Conservation (phyloP, 306 rosid genomes). For the Corylus americana region DNA sequence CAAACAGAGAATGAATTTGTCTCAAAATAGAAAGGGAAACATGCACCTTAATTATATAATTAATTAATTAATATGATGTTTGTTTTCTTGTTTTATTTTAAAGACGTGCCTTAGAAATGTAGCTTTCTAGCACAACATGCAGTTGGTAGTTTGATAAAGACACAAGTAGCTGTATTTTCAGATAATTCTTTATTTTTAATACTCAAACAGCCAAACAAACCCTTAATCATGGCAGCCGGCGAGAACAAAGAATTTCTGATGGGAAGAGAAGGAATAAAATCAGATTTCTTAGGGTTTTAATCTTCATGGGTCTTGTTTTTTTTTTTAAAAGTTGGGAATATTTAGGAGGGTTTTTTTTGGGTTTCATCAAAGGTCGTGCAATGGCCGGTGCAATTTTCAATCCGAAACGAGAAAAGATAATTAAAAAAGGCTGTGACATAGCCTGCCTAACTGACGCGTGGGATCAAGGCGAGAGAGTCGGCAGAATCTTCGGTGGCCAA, state of each 20-base stretch:
- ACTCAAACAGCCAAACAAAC: too few species aligned
- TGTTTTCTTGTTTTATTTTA: not conserved
- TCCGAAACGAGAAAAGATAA: not conserved
- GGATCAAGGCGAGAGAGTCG: slow-evolving; percentile 38
- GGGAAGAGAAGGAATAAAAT: not conserved
- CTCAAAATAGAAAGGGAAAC: too few species aligned
- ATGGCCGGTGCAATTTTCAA: slow-evolving; percentile 58
- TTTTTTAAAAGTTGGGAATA: slow-evolving; percentile 21
- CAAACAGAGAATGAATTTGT: too few species aligned
- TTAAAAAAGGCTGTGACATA: not conserved
- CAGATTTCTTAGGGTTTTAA: not conserved
- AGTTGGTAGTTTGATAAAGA: slow-evolving; percentile 7
- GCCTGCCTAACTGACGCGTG: slow-evolving; percentile 44
- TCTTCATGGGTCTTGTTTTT: not conserved
- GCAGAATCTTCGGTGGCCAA: slow-evolving; percentile 38
- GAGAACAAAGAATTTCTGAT: slow-evolving; percentile 21
- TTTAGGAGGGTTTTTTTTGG: slow-evolving; percentile 24
- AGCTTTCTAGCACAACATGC: not conserved
- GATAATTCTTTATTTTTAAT: too few species aligned
- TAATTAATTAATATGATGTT: not conserved
- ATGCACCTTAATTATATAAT: too few species aligned
- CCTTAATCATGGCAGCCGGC: slow-evolving; percentile 27
- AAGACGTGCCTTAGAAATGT: not conserved
- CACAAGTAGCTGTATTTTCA: too few species aligned
- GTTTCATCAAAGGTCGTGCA: slow-evolving; percentile 66